A percentile compares a stretch with the other conserved stretches of the same genome.
These are phyloP conservation scores for Arthrinium puccinioides DNA, from an alignment of 2,329 filamentous ascomycete species.

Conservation along the genomic window DNA sequence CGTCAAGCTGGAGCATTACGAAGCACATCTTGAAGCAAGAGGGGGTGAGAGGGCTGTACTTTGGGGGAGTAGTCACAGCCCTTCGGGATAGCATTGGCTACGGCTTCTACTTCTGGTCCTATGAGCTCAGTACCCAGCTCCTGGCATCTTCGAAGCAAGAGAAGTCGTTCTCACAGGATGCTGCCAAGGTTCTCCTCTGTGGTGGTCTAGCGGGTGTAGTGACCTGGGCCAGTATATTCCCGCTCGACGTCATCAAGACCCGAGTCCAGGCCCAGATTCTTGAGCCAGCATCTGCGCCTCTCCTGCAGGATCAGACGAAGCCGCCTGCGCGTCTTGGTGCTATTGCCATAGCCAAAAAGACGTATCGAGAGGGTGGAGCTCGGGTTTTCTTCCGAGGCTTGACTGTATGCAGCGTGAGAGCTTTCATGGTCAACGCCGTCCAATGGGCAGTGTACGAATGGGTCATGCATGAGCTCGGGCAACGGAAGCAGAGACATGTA, in stretches of 20 bases:
- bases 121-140: slow-evolving; percentile 64
- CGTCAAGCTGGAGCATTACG: slow-evolving; percentile 58
- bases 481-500: slow-evolving; percentile 16
- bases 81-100: slow-evolving; percentile 86
- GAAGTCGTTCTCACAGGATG: slow-evolving; percentile 30
- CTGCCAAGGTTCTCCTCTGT: slow-evolving; percentile 66
- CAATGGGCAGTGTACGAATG: slow-evolving; percentile 90
- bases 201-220: slow-evolving; percentile 81
- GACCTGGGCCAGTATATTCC: slow-evolving; percentile 88
- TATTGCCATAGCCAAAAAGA: slow-evolving; percentile 54
- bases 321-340: slow-evolving; percentile 37
- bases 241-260: slow-evolving; percentile 88
- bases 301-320: slow-evolving; percentile 22
- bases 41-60: slow-evolving; percentile 67
- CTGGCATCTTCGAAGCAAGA: slow-evolving; percentile 29
- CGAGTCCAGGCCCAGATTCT: slow-evolving; percentile 69
- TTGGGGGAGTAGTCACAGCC: slow-evolving; percentile 74
- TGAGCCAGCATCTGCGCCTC: slow-evolving; percentile 15
- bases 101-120: slow-evolving; percentile 95
- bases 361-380: slow-evolving; percentile 57
- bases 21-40: slow-evolving; percentile 48
- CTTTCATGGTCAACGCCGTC: slow-evolving; percentile 91
- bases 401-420: slow-evolving; percentile 73
- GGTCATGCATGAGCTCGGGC: slow-evolving; percentile 59
- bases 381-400: slow-evolving; percentile 66